A percentile compares a stretch with the other conserved stretches of the same genome.
These are phyloP conservation scores for Musa acuminata DNA, from an alignment of 176 grass and related monocot species.

Conservation along the genomic window DNA sequence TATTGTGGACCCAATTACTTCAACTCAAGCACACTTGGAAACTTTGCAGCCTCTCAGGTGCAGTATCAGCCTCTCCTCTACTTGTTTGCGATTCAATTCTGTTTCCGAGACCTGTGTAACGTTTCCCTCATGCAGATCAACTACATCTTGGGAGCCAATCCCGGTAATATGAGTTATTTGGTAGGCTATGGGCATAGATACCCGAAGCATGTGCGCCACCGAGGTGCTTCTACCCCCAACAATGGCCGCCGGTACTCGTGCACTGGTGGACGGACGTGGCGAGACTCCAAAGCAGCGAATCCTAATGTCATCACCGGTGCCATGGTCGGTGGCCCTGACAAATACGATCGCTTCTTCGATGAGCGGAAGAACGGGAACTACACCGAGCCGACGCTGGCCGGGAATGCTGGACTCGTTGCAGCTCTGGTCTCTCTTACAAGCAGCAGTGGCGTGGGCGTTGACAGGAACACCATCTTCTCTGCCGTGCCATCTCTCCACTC, in stretches of 20 bases:
- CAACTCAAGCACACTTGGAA: not conserved
- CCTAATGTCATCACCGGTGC: not conserved
- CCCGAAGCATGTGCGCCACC: slow-evolving; percentile 4
- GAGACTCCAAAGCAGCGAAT: not conserved
- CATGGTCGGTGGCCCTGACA: slow-evolving; percentile 6
- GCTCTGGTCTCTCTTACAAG: slow-evolving; percentile 1
- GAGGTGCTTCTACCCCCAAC: not conserved
- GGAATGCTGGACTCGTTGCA: slow-evolving; percentile 2
- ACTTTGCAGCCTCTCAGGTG: slow-evolving; percentile 22
- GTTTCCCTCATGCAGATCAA: not conserved
- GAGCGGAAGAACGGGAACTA: not conserved
- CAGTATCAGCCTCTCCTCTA: no score
- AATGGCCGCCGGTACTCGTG: not conserved
- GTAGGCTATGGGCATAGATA: not conserved
- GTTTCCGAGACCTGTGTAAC: not conserved
- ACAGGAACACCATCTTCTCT: slow-evolving; percentile 16
- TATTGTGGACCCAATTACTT: slow-evolving; percentile 17
- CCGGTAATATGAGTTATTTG: slow-evolving; percentile 6
- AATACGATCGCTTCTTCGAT: not conserved
- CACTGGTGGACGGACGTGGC: slow-evolving; percentile 9
- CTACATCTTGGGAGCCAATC: slow-evolving; percentile 16
- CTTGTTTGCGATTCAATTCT: no score
- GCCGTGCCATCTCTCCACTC: not conserved
- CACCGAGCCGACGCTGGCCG: slow-evolving; percentile 11
- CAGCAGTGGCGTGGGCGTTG: not conserved